Base-by-base conservation (phyloP, 1,139 yeast genomes). In the Geotrichum bryndzae region DNA sequence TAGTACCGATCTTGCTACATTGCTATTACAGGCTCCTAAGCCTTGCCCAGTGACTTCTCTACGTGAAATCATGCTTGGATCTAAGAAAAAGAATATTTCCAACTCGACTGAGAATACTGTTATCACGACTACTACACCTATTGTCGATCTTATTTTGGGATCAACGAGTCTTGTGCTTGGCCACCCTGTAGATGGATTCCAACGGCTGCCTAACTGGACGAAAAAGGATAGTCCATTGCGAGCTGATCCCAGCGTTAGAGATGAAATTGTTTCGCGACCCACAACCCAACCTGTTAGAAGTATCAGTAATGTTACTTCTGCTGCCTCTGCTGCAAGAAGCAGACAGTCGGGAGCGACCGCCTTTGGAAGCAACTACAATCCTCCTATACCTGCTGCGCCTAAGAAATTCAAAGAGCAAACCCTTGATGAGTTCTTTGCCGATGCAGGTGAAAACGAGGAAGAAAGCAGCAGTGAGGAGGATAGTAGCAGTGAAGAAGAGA, bases 1-100 rank as follows among this genome's bases (percentile, higher is more conserved):
- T 50, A 67, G 68, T 41, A 70, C 70, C 2, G 80, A 81, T 65
- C 77, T 95, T 66, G 94, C 96, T 0, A 80, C 88, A 0, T 78
- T 95, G 54, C 79, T 94, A 61, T 79, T 94, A 50, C 96, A 91
- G 70, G 94, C 89, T 0, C 90, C 95, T 2, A 91, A 92, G 69
- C 90, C 89, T 0, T 64, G 68, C 76, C 85, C 59, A 1, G 65
- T 66, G 18, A 66, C 70, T 2, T 68, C 72, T 2, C 61, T 71
- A 33, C 64, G 65, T 15, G 67, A 62, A 29, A 58, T 58, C 23
- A 54, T 62, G 60, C 22, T 51, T 48, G 62, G 61, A 8, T n/a
- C 61, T 33, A 56, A 51, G 41, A 60, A 56, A 29, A 46, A 56
- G 18, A 31, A 29, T n/a, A 51, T 51, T 38, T 56, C 59, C 13